Evolutionary conservation across 768 basidiomycete species (phyloP).

Genomic region (Lepiota brunneoincarnata): DNA sequence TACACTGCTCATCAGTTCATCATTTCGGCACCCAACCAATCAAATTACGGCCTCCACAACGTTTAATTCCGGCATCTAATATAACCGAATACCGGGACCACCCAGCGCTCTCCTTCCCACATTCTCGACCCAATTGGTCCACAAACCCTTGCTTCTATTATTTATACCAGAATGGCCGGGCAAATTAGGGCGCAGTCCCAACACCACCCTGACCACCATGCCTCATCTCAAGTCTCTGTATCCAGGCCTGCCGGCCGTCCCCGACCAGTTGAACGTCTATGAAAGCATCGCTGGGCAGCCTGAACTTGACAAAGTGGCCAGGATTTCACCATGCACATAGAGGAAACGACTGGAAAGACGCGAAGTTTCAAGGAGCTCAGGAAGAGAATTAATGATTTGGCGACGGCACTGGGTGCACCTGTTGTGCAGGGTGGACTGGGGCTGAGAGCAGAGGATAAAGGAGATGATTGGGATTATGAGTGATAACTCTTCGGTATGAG

Average conservation of each 20-base stretch:
- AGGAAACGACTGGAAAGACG: constrained; percentile 47
- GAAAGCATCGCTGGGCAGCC: constrained; percentile 51
- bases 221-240: constrained; percentile 50
- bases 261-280: constrained; percentile 54
- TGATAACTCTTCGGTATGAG: constrained; percentile 61
- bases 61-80: no score
- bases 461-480: constrained; percentile 69
- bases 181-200: no score
- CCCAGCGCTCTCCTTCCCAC: no score
- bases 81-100: no score
- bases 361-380: constrained; percentile 46
- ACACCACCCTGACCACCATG: no score
- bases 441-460: constrained; percentile 36
- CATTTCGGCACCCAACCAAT: no score
- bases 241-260: constrained; percentile 41
- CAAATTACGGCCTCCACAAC: no score
- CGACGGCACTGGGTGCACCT: constrained; percentile 50
- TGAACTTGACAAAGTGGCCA: constrained; percentile 50
- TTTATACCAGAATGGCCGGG: no score
- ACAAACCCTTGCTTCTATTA: no score
- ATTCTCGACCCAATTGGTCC: no score
- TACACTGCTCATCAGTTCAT: no score
- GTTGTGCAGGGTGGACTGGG: constrained; percentile 52
- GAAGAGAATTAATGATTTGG: constrained; percentile 49
- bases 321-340: constrained; percentile 53